Base-by-base conservation (phyloP, 345 rosid species). In the Acer yangbiense region DNA sequence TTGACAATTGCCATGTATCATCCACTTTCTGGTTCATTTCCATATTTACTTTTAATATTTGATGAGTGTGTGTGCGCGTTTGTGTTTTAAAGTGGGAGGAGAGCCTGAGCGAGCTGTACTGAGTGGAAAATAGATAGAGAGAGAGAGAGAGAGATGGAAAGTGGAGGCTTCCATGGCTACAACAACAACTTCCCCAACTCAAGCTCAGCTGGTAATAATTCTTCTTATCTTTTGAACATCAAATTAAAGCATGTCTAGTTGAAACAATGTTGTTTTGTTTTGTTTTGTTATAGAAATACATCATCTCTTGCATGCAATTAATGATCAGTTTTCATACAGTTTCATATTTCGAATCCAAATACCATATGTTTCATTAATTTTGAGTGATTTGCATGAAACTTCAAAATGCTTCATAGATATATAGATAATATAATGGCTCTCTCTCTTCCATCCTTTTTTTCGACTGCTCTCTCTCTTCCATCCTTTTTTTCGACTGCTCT, bases 91-190 rank as follows among this genome's bases (percentile, higher is more conserved):
- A 50, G 39, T 35, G 39, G 55, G 55, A 17, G 13, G 55, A 50
- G 55, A 50, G 55, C 55, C 17, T 50, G 55, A 50, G 55, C 17
- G 78, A 64, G 57, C 66, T 44, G 20, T 1, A 29, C 32, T 29
- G 68, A 76, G 76, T 39, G 61, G 54, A 7, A 35, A 35, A 35
- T 35, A 35, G 35, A 17, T 9, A 23, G 20, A 69, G 71, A 80
- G 57, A 86, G 32, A 29, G 32, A 29, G 32, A 23, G 20, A 69
- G 71, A 80, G 57, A 86, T 90, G 93, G 92, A 86, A 73, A 80
- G 82, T 76, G 87, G 87, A 78, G 91, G 89, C 78, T 92, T 87
- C 80, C 94, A 87, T 81, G 90, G 94, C 81, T 90, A 85, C 81
- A 84, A 79, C 82, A 87, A 79, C 81, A 87, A 89, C 86, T 80